These are phyloP conservation scores for Massospora cicadina DNA, from an alignment of 371 early-diverging fungal genomes.

Conservation along the genomic window DNA sequence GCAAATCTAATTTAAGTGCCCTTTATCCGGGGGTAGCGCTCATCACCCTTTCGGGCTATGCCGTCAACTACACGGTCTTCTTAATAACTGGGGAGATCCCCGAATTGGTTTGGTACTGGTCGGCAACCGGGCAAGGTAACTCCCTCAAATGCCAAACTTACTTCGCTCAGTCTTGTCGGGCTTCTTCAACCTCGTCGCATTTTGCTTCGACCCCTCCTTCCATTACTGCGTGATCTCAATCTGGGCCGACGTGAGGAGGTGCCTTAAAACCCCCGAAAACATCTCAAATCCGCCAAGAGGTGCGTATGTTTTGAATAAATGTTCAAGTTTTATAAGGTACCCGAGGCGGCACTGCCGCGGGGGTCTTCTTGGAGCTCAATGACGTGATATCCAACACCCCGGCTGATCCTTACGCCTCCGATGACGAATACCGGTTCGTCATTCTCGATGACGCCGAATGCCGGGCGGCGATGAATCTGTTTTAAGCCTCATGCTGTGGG, in stretches of 20 bases:
- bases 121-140: not conserved
- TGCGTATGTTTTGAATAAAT: not conserved
- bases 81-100: not conserved
- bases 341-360: too few species aligned
- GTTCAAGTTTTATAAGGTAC: not conserved
- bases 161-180: not conserved
- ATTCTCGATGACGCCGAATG: slow-evolving; percentile 4
- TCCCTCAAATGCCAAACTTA: not conserved
- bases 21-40: not conserved
- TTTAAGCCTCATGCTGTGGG: not conserved
- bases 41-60: slow-evolving; percentile 1
- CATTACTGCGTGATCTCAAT: not conserved
- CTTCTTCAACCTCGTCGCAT: not conserved
- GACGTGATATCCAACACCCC: too few species aligned
- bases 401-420: not conserved
- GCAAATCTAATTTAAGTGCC: not conserved
- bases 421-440: not conserved
- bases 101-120: not conserved
- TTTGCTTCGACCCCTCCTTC: slow-evolving; percentile 5
- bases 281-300: not conserved
- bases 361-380: too few species aligned
- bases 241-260: not conserved
- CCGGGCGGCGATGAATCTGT: not conserved
- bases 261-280: not conserved
- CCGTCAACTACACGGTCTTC: not conserved